Evolutionary conservation across 305 asterid species (phyloP), one percentile per base, ranked within the genome.

Genomic region (Plantago coronopus): DNA sequence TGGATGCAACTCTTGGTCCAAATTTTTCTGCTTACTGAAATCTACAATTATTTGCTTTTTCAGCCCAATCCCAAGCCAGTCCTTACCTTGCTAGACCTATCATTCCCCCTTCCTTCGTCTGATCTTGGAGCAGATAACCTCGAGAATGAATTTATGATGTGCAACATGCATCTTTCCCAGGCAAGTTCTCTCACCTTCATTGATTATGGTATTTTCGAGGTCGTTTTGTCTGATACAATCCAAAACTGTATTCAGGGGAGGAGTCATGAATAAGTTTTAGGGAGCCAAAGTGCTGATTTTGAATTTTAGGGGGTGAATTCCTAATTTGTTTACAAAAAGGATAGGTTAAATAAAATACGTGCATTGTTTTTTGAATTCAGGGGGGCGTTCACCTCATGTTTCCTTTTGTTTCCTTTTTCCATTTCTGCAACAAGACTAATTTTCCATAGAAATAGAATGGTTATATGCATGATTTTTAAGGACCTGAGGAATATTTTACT

Each of bases 41-140:
- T 60, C 72, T 56, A 53, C 65, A 50, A 54, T 66, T 53, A 15
- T 55, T 47, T 54, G 48, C 49, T 51, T 68, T 72, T 59, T 27
- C 90, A 94, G 99, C 75, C 79, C 70, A 67, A 87, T 71, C 93
- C 97, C 43, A 94, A 89, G 83, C 97, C 97, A 62, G 75, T 87
- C 68, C 90, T 85, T 69, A 83, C 88, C 64, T 73, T 89, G 77
- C 72, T 87, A 54, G 99, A 89, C 83, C 82, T 85, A 74, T 87
- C 95, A 65, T 78, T 93, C 70, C 96, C 96, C 55, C 91, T 89
- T 65, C 94, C 97, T 66, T 72, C 95, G 51, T 94, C 99, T 64
- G 97, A 94, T 71, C 94, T 94, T 22, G 97, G 97, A 59, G 96
- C 97, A 25, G 99, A 89, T 65, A 78, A 49, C 75, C 93, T 89